phyloP scores from a whole-genome alignment of 352 stramenopile species.

The Phytophthora nicotianae region DNA sequence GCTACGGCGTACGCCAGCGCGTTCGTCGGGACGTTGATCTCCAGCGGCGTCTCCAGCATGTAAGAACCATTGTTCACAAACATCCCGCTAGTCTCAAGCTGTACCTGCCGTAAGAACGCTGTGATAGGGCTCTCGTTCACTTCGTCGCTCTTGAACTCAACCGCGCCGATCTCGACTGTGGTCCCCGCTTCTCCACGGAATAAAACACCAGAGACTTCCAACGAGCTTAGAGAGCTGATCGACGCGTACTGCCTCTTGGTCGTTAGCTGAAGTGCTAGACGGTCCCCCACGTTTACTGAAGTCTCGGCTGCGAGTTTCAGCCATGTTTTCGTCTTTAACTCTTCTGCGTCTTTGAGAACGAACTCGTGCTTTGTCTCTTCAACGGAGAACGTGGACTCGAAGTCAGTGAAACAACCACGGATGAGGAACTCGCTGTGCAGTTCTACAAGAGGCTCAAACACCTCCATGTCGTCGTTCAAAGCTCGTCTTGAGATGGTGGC shows the following conservation, averaged over 20 bases:
- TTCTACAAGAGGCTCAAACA: conserved; percentile 71
- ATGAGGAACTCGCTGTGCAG: conserved; percentile 88
- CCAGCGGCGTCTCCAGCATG: conserved; percentile 67
- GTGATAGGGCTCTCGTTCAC: conserved; percentile 58
- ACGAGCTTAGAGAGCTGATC: conserved; percentile 38
- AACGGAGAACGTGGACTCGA: conserved; percentile 73
- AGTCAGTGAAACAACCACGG: conserved; percentile 78
- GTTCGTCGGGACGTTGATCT: conserved; percentile 66
- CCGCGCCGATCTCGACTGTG: conserved; percentile 36
- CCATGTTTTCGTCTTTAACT: conserved; percentile 75
- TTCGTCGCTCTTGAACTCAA: conserved; percentile 43
- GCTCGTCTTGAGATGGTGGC: conserved; percentile 65
- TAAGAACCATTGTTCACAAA: conserved; percentile 68
- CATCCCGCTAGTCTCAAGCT: conserved; percentile 31
- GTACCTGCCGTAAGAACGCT: conserved; percentile 46
- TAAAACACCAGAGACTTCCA: conserved; percentile 59
- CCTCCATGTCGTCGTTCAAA: conserved; percentile 56
- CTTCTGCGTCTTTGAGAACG: conserved; percentile 51
- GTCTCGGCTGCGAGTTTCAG: conserved; percentile 39
- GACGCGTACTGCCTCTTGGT: conserved; percentile 67
- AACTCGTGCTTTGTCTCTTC: conserved; percentile 52
- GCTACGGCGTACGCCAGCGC: conserved; percentile 77
- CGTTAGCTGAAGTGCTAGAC: conserved; percentile 52
- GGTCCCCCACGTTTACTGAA: conserved; percentile 47
- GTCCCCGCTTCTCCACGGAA: conserved; percentile 45